These are phyloP conservation scores for Claviceps lovelessii DNA, from an alignment of 2,329 filamentous ascomycete genomes.

Conservation along the genomic window DNA sequence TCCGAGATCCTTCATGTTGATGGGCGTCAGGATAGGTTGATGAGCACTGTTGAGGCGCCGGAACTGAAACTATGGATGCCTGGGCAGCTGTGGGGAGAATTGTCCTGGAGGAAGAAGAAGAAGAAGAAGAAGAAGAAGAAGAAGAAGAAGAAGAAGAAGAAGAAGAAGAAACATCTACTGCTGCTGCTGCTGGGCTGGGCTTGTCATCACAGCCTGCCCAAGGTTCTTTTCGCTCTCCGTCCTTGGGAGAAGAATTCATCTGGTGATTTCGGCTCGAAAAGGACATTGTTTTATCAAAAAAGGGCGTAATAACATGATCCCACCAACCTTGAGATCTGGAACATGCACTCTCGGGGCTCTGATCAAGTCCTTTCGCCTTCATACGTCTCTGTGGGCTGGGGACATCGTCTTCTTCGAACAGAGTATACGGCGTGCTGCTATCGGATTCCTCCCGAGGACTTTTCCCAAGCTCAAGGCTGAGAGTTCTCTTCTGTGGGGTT, in stretches of 20 bases:
- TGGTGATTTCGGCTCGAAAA: conserved; percentile 26
- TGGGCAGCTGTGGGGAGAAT: conserved; percentile 10
- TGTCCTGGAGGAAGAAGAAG: conserved; percentile 5
- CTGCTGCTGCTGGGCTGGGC: conserved; percentile 5
- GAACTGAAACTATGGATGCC: conserved; percentile 23
- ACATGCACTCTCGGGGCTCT: conserved; percentile 34
- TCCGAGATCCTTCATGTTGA: background rate
- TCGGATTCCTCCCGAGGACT: conserved; percentile 32
- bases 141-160: too few species aligned
- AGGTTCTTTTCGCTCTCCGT: conserved; percentile 20
- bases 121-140: too few species aligned
- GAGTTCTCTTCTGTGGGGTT: conserved; percentile 18
- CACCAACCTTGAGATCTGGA: conserved; percentile 58
- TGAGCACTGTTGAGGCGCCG: conserved; percentile 21
- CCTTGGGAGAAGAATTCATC: conserved; percentile 16
- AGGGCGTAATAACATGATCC: conserved; percentile 63
- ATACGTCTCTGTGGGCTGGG: conserved; percentile 23
- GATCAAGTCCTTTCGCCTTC: conserved; percentile 22
- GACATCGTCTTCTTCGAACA: conserved; percentile 56
- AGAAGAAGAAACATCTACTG: too few species aligned
- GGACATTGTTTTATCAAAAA: conserved; percentile 32
- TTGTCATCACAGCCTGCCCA: conserved; percentile 18
- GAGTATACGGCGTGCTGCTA: conserved; percentile 43
- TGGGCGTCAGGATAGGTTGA: conserved; percentile 13
- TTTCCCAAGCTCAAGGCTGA: conserved; percentile 20